Evolutionary conservation across 179 eudicot species (phyloP), one percentile per base, ranked within the genome.

Genomic region (Beta macrorhiza): DNA sequence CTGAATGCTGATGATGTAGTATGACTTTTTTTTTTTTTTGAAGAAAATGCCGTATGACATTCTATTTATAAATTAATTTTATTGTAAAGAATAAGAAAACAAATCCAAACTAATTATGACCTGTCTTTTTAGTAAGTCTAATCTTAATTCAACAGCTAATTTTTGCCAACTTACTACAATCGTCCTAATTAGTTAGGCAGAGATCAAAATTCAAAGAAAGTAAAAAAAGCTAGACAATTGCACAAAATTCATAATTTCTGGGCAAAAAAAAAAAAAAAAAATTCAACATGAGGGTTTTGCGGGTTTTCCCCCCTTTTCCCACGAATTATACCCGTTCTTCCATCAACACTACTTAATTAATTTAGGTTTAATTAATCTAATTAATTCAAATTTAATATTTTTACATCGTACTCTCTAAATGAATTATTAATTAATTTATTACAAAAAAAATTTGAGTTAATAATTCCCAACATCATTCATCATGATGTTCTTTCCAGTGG

Each of bases 401-500:
- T 37, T 37, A 37, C 42, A 37, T 37, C 42, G 42, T 37, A 37
- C 42, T 37, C 42, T 37, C 22, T 20, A 25, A 73, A n/a, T 22
- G 2, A 13, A 65, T n/a, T 3, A n/a, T 55, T 32, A 17, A 22
- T 29, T 7, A 83, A 56, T 5, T 61, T 56, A 67, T 1, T 7
- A 56, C 37, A 75, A 14, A 6, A 55, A 19, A 37, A 10, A 5
- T 59, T 19, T 51, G 10, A 56, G 55, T 57, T 77, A 17, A 15
- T 55, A 51, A n/a, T 71, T 58, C 78, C 70, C 58, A 67, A 63
- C 65, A 75, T 67, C 73, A 78, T 19, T 74, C 70, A 70, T 52
- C 72, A 85, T 85, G 87, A 79, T 82, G 83, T 85, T 79, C 85
- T 85, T 85, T 57, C 87, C 87, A 19, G 83, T 61, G 9, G 83